phyloP scores from a whole-genome alignment of 176 grass and related monocot species.

The Canna indica region DNA sequence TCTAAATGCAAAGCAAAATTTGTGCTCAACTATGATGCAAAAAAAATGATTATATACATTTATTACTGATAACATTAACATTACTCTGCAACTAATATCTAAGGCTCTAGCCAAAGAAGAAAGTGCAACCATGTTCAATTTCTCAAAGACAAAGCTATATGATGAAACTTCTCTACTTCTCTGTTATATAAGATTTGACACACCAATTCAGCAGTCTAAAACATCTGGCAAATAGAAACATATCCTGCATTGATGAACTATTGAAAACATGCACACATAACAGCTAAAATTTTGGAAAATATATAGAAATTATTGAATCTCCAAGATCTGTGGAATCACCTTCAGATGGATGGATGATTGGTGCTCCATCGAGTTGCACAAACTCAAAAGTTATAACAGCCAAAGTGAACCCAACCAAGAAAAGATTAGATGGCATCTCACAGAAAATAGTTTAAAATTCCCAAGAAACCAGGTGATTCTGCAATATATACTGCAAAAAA shows the following conservation, averaged over 20 bases:
- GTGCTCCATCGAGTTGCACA: constrained; percentile 31
- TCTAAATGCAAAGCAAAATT: no score
- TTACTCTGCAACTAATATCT: no score
- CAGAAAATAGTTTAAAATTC: constrained; percentile 10
- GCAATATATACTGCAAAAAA: not conserved
- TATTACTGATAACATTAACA: no score
- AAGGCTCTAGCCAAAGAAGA: no score
- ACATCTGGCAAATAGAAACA: no score
- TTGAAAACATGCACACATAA: not conserved
- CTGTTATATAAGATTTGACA: no score
- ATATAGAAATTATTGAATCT: not conserved
- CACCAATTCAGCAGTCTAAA: no score
- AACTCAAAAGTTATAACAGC: constrained; percentile 23
- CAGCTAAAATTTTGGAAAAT: not conserved
- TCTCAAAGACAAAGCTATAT: no score
- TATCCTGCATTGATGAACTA: not conserved
- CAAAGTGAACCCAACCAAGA: constrained; percentile 22
- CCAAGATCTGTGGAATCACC: constrained; percentile 28
- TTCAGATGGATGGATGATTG: constrained; percentile 65
- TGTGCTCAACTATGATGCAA: no score
- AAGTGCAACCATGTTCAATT: no score
- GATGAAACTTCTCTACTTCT: no score
- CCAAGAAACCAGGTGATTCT: not conserved
- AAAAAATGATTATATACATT: no score
- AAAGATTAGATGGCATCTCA: constrained; percentile 16